phyloP scores from a whole-genome alignment of 306 rosid genomes.

The Canavalia ensiformis region DNA sequence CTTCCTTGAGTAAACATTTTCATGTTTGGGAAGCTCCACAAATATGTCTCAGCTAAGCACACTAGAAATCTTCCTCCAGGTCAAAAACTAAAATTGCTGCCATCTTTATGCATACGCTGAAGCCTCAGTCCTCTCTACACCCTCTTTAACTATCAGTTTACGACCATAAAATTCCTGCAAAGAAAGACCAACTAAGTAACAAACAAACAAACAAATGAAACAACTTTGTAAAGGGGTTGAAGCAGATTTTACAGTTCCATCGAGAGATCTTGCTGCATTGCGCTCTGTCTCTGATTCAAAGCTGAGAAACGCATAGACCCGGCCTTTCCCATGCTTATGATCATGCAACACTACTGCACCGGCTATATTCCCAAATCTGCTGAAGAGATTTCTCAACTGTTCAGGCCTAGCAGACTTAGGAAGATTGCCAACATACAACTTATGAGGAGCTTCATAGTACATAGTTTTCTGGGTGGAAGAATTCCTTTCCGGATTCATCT shows the following conservation, averaged over 20 bases:
- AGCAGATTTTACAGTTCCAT: slow-evolving; percentile 58
- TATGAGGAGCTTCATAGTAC: slow-evolving; percentile 66
- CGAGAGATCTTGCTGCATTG: slow-evolving; percentile 56
- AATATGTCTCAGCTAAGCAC: not conserved
- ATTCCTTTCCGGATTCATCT: slow-evolving; percentile 45
- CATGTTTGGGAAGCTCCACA: slow-evolving; percentile 12
- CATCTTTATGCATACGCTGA: not conserved
- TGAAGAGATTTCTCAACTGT: slow-evolving; percentile 56
- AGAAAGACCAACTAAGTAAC: slow-evolving; percentile 6
- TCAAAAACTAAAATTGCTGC: slow-evolving; percentile 25
- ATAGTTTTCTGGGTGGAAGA: slow-evolving; percentile 54
- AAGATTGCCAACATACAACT: slow-evolving; percentile 70
- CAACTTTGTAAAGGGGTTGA: slow-evolving; percentile 6
- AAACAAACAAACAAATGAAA: slow-evolving; percentile 3
- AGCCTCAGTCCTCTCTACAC: slow-evolving; percentile 43
- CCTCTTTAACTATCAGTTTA: slow-evolving; percentile 56
- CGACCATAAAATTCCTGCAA: slow-evolving; percentile 64
- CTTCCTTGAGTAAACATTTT: slow-evolving; percentile 5
- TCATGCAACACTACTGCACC: slow-evolving; percentile 65
- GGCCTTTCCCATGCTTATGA: slow-evolving; percentile 54
- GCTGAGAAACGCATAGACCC: slow-evolving; percentile 67
- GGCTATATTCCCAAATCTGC: slow-evolving; percentile 63
- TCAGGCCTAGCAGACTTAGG: slow-evolving; percentile 57
- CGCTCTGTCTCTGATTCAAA: slow-evolving; percentile 65
- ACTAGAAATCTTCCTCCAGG: slow-evolving; percentile 1